Conservation (phyloP, 2,329 filamentous ascomycete genomes). For the Trichoderma cornu-damae region DNA sequence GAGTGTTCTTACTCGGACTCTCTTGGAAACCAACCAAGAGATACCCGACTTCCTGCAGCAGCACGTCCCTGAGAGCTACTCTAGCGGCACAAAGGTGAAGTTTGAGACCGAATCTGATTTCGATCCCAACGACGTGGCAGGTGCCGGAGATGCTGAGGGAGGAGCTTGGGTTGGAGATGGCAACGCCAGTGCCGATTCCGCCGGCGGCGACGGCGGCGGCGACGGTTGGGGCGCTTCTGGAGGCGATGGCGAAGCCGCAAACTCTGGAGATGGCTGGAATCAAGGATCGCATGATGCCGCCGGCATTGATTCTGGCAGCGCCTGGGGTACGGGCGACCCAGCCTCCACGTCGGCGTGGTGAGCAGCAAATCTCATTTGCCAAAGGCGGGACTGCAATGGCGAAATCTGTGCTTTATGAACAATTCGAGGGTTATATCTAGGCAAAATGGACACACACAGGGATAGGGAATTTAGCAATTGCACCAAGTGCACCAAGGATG, state of each 20-base stretch:
- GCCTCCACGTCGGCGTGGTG: neutral
- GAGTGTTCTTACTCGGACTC: conserved; percentile 68
- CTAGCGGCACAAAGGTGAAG: conserved; percentile 42
- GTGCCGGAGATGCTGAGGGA: conserved; percentile 23
- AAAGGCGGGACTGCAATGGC: neutral
- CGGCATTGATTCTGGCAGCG: neutral
- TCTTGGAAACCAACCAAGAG: conserved; percentile 72
- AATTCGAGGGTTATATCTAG: neutral
- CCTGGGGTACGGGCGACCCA: conserved; percentile 13
- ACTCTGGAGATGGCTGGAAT: conserved; percentile 15
- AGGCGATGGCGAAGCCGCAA: neutral
- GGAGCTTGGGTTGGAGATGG: conserved; percentile 24
- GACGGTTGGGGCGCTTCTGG: neutral
- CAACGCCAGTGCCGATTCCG: conserved; percentile 20
- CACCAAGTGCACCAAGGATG: neutral
- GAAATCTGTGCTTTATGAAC: neutral
- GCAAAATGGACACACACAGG: neutral
- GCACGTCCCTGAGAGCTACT: conserved; percentile 53
- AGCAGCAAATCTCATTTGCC: neutral
- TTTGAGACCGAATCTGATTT: conserved; percentile 54
- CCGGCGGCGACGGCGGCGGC: conserved; percentile 20
- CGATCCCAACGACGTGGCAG: conserved; percentile 37
- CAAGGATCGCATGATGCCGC: conserved; percentile 9
- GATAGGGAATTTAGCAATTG: neutral
- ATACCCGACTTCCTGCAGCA: conserved; percentile 76